A percentile compares a stretch with the other conserved stretches of the same genome.
phyloP scores from a whole-genome alignment of 352 stramenopile species.

The Elongisporangium prolatum region DNA sequence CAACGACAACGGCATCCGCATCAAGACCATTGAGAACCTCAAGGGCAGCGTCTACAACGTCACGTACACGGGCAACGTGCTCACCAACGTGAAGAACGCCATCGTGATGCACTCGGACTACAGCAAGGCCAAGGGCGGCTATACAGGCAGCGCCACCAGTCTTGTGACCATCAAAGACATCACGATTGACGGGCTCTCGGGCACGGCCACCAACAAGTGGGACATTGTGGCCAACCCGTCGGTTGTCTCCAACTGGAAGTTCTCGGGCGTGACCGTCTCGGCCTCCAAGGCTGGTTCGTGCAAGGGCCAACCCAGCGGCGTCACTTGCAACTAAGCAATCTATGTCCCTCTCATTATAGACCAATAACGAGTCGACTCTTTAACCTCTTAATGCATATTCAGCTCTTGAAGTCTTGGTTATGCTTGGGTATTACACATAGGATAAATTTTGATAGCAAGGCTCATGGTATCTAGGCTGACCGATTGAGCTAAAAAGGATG shows the following conservation, averaged over 20 bases:
- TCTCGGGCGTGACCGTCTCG: slow-evolving; percentile 7
- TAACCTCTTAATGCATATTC: background rate
- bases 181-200: background rate
- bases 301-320: slow-evolving; percentile 1
- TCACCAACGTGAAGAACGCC: too few species aligned
- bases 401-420: background rate
- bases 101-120: too few species aligned
- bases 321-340: background rate
- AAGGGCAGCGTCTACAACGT: too few species aligned
- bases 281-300: slow-evolving; percentile 1
- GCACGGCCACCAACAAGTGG: slow-evolving; percentile 8
- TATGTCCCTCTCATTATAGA: background rate
- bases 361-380: background rate
- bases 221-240: slow-evolving; percentile 9
- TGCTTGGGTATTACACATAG: too few species aligned
- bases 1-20: too few species aligned
- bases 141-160: too few species aligned
- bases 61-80: too few species aligned
- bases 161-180: too few species aligned
- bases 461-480: background rate
- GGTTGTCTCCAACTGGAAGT: slow-evolving; percentile 9
- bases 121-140: too few species aligned
- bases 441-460: too few species aligned
- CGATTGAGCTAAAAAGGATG: background rate
- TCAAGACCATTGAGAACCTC: too few species aligned